A percentile compares a stretch with the other conserved stretches of the same genome.
phyloP scores from a whole-genome alignment of 352 stramenopile genomes.

The Phytophthora sp. region DNA sequence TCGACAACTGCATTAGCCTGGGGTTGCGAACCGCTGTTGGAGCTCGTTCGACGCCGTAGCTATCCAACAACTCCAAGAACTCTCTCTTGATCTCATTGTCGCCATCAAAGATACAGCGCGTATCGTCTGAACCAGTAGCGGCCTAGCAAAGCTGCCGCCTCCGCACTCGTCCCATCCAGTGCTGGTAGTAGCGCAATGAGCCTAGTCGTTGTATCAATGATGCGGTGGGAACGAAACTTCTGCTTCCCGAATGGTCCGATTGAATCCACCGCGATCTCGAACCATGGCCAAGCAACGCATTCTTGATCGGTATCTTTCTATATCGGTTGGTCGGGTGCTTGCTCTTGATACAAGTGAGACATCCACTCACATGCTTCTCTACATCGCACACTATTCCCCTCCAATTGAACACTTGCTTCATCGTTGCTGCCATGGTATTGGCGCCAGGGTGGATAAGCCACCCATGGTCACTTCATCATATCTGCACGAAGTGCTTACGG shows the following conservation, averaged over 20 bases:
- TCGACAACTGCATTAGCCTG: conserved; percentile 9
- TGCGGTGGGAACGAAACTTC: not conserved
- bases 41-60: not conserved
- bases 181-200: not conserved
- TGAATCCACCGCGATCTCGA: not conserved
- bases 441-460: conserved; percentile 8
- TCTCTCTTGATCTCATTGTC: conserved; percentile 9
- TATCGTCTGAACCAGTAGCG: conserved; percentile 9
- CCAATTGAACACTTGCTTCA: conserved; percentile 15
- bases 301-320: conserved; percentile 2
- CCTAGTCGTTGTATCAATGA: conserved; percentile 14
- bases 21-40: not conserved
- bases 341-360: not conserved
- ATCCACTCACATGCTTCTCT: not conserved
- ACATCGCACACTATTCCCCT: not conserved
- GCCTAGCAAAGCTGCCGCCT: not conserved
- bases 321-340: conserved; percentile 1
- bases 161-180: not conserved
- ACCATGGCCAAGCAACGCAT: not conserved
- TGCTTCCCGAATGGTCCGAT: not conserved
- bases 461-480: not conserved
- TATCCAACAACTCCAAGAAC: conserved; percentile 16
- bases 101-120: not conserved
- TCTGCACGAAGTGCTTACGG: not conserved
- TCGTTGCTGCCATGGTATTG: not conserved